phyloP scores from a whole-genome alignment of 805 yeast genomes.

The Candida insectalens region DNA sequence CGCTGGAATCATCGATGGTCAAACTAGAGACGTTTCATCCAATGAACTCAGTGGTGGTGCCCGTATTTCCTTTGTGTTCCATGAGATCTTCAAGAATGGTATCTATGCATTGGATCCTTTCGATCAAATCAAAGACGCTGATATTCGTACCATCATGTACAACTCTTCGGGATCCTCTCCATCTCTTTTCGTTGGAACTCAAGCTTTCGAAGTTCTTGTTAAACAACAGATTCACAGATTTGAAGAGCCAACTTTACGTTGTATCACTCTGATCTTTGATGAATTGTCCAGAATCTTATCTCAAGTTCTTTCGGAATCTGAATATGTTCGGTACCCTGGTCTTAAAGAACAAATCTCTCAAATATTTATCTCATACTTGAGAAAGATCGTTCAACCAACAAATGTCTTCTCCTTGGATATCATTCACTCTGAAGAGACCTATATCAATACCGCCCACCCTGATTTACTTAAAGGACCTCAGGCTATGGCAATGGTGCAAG shows the following conservation, averaged over 20 bases:
- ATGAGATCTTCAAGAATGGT: constrained; percentile 91
- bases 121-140: constrained; percentile 91
- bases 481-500: constrained; percentile 89
- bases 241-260: constrained; percentile 86
- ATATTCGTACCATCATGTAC: constrained; percentile 93
- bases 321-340: constrained; percentile 81
- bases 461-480: constrained; percentile 90
- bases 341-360: constrained; percentile 80
- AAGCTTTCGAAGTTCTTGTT: constrained; percentile 92
- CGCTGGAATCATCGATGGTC: constrained; percentile 85
- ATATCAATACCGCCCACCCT: constrained; percentile 96
- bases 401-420: constrained; percentile 77
- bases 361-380: constrained; percentile 68
- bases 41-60: constrained; percentile 97
- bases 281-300: constrained; percentile 86
- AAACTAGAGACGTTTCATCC: constrained; percentile 78
- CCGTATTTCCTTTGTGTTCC: constrained; percentile 92
- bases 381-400: constrained; percentile 76
- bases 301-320: constrained; percentile 73
- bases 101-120: constrained; percentile 88
- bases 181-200: constrained; percentile 91
- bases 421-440: constrained; percentile 80
- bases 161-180: constrained; percentile 96
- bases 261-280: constrained; percentile 86
- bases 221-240: constrained; percentile 89